Base-by-base conservation (phyloP, 2,329 filamentous ascomycete genomes). In the Rhexocercosporidium sp. region DNA sequence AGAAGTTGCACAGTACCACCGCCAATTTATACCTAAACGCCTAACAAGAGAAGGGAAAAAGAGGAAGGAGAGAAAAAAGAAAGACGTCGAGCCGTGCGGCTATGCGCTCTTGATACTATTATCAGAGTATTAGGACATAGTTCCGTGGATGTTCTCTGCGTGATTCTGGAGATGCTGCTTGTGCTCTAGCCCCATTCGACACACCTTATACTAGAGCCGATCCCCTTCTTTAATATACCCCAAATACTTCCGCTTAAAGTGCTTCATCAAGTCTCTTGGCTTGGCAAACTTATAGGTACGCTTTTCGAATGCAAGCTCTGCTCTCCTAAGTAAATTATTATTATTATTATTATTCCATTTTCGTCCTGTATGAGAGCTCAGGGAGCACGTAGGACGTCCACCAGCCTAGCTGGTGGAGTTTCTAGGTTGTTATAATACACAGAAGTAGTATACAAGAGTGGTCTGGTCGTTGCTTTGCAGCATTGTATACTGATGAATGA, bases 201-300 rank as follows among this genome's bases (percentile, higher is more conserved):
- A 41, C 3, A 41, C 37, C 37, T 41, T 41, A 41, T 41, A 41
- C 37, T 41, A 41, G 16, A 41, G 37, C 37, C n/a, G n/a, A n/a
- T n/a, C n/a, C n/a, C n/a, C n/a, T n/a, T n/a, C n/a, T n/a, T n/a
- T n/a, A n/a, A n/a, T 41, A 11, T 41, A 41, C 3, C 62, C 34
- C 20, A 71, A 46, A 69, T 70, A 56, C 66, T 71, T 72, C 57
- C 64, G 62, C 69, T 71, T 71, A 22, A 72, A 71, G 66, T 71
- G 61, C 66, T 72, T 72, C 34, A 41, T 71, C 18, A 72, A 65
- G 63, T 73, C 68, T 69, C 68, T 54, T 22, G 44, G 66, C 51
- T 53, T 73, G 5, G 70, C 39, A 69, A 74, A 73, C 34, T 59
- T 62, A 29, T 70, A 64, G 34, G 49, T 65, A 53, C 54, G 60